Evolutionary conservation across 2,329 filamentous ascomycete species (phyloP).

Genomic region (Colletotrichum nymphaeae): DNA sequence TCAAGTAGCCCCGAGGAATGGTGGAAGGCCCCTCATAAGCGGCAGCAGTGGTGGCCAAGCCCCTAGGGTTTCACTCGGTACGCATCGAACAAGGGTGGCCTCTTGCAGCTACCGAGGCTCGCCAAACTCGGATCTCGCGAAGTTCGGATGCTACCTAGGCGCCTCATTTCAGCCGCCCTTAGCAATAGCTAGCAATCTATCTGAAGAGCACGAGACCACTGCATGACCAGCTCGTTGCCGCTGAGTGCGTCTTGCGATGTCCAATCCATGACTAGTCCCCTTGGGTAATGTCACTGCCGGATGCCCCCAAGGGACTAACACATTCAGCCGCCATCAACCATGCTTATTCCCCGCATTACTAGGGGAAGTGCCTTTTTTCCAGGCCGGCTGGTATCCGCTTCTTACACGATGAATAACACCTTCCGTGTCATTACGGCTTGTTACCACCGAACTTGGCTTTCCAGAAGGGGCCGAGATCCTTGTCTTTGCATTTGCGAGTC

Average conservation of each 20-base stretch:
- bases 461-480: neutral
- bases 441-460: neutral
- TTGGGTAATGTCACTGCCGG: conserved; percentile 2
- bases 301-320: neutral
- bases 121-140: conserved; percentile 16
- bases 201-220: neutral
- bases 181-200: conserved; percentile 18
- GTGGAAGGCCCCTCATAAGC: neutral
- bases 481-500: neutral
- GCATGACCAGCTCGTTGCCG: neutral
- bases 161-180: conserved; percentile 5
- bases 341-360: conserved; percentile 2
- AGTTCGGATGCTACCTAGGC: conserved; percentile 1
- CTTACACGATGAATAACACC: neutral
- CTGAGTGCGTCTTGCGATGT: neutral
- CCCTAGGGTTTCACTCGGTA: neutral
- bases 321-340: conserved; percentile 1
- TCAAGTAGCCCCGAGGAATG: neutral
- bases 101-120: neutral
- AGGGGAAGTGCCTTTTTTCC: neutral
- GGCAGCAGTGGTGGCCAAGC: neutral
- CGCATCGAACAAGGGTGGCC: neutral
- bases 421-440: neutral
- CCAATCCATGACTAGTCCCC: neutral
- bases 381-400: neutral